A percentile compares a stretch with the other conserved stretches of the same genome.
These are phyloP conservation scores for Entomortierella chlamydospora DNA, from an alignment of 192 early-diverging fungal genomes.

Conservation along the genomic window DNA sequence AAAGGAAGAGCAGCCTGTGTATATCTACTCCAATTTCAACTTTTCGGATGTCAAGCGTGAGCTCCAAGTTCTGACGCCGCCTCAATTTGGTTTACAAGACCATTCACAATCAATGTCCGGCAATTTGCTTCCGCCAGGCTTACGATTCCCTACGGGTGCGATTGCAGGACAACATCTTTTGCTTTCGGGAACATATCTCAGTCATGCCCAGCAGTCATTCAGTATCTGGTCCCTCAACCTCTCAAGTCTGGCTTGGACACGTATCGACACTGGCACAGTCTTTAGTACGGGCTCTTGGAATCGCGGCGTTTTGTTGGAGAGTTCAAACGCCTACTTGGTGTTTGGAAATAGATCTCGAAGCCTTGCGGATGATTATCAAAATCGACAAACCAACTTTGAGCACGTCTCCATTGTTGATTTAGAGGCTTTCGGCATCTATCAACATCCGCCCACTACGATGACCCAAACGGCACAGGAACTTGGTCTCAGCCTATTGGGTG, in stretches of 20 bases:
- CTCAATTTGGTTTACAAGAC: conserved; percentile 69
- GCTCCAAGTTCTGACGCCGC: conserved; percentile 69
- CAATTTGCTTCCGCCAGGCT: conserved; percentile 73
- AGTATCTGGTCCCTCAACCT: conserved; percentile 76
- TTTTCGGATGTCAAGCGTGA: conserved; percentile 78
- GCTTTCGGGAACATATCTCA: conserved; percentile 77
- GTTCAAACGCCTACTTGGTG: conserved; percentile 69
- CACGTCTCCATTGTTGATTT: conserved; percentile 74
- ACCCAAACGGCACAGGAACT: conserved; percentile 61
- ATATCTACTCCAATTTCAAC: conserved; percentile 83
- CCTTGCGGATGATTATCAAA: conserved; percentile 80
- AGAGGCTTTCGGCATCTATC: conserved; percentile 75
- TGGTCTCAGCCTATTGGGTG: conserved; percentile 57
- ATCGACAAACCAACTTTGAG: conserved; percentile 78
- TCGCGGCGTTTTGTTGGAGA: conserved; percentile 68
- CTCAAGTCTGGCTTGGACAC: conserved; percentile 66
- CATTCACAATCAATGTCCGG: conserved; percentile 72
- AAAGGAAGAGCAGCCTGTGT: conserved; percentile 57
- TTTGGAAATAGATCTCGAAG: conserved; percentile 75
- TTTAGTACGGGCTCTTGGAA: conserved; percentile 83
- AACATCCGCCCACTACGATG: conserved; percentile 60
- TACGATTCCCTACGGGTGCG: conserved; percentile 78
- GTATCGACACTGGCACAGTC: conserved; percentile 70
- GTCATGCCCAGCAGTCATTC: conserved; percentile 69
- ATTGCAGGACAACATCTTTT: conserved; percentile 73